phyloP scores from a whole-genome alignment of 495 filamentous ascomycete genomes.

The Echria macrotheca region DNA sequence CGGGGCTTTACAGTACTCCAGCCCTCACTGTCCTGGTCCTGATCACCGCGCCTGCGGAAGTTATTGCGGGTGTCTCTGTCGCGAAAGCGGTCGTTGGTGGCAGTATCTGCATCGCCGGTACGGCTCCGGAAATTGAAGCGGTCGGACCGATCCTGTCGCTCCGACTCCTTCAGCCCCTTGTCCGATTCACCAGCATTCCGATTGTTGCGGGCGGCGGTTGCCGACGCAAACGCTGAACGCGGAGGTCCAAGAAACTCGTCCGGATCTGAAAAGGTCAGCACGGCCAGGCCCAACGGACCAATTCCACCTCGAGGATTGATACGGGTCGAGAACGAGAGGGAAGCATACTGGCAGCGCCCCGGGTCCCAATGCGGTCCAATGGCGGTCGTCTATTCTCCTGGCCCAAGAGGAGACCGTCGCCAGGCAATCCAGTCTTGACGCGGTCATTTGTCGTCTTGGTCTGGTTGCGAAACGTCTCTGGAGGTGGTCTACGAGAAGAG shows the following conservation, averaged over 20 bases:
- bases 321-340: not conserved
- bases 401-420: constrained; percentile 38
- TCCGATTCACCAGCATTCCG: constrained; percentile 48
- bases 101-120: constrained; percentile 61
- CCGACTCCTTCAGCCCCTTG: constrained; percentile 43
- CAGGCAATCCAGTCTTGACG: constrained; percentile 27
- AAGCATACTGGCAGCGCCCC: constrained; percentile 47
- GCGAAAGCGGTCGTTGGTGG: constrained; percentile 44
- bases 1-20: constrained; percentile 58
- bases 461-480: constrained; percentile 40
- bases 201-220: constrained; percentile 48
- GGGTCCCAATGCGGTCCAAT: constrained; percentile 55
- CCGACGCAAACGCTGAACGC: constrained; percentile 79
- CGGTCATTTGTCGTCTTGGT: constrained; percentile 38
- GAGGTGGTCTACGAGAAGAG: constrained; percentile 30
- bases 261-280: constrained; percentile 39
- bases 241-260: constrained; percentile 88
- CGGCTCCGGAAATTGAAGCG: constrained; percentile 63
- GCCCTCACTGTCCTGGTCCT: constrained; percentile 52
- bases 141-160: constrained; percentile 58
- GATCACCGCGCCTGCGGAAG: constrained; percentile 46
- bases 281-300: not conserved
- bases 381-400: constrained; percentile 53
- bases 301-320: not conserved
- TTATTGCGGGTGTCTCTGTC: constrained; percentile 44